Conservation (phyloP, 768 basidiomycete species). For the Termitomyces sp. region DNA sequence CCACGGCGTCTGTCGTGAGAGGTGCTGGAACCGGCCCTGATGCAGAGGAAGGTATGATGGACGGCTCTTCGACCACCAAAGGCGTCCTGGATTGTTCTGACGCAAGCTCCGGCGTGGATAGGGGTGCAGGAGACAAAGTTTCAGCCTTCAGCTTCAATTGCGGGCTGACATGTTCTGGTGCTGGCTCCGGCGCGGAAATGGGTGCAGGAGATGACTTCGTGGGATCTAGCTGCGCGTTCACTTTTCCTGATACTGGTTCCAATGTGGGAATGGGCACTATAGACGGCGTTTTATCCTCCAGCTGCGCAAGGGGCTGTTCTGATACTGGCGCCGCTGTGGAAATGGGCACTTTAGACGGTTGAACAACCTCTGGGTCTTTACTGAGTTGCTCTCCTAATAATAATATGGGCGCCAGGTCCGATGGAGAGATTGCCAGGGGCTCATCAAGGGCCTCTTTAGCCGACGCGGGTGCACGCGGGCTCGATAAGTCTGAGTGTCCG, state of each 20-base stretch:
- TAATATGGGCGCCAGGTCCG: background rate
- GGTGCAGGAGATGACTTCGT: background rate
- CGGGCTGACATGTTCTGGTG: background rate
- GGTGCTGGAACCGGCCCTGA: background rate
- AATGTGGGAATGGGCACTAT: background rate
- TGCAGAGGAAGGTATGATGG: background rate
- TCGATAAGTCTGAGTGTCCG: background rate
- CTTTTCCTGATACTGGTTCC: background rate
- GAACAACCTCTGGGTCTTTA: background rate
- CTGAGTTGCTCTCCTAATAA: background rate
- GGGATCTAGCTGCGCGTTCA: background rate
- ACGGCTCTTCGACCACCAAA: background rate
- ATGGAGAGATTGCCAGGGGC: background rate
- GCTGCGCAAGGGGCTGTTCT: background rate
- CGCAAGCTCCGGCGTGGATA: background rate
- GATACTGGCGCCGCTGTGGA: background rate
- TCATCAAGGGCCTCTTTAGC: background rate
- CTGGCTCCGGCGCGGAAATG: background rate
- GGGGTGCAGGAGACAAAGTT: background rate
- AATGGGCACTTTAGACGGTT: background rate
- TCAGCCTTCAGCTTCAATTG: background rate
- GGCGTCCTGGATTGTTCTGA: background rate
- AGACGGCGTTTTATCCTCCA: background rate
- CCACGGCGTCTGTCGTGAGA: background rate
- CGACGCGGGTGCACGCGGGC: too few species aligned